Evolutionary conservation across 192 early-diverging fungal species (phyloP), one percentile per base, ranked within the genome.

Genomic region (Obelidium mucronatum): DNA sequence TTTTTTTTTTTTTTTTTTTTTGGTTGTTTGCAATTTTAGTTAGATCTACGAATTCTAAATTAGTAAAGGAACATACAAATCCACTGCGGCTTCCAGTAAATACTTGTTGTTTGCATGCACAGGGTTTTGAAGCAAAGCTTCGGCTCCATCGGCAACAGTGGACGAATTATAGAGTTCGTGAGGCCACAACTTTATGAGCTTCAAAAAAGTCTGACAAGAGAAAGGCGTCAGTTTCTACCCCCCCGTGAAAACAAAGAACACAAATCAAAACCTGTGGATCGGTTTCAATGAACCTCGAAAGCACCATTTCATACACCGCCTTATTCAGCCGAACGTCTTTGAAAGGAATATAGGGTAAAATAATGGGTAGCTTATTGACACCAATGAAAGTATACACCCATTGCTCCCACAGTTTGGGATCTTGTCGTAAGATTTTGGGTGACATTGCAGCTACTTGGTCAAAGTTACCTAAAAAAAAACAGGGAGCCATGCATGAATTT

Each of bases 311-410:
- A 73, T 99, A 98, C 1, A 94, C 86, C 0, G 92, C 90, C 56
- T 82, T 88, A 24, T 89, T 88, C 26, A 99, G 84, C 66, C 87
- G 90, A n/a, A 94, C 91, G 4, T 90, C 80, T 17, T 5, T 39
- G 11, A 88, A 88, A 13, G 98, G 98, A 42, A 99, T 92, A 81
- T 83, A 87, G 44, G 86, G 87, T 0, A 91, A 85, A 62, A 97
- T 91, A 22, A 90, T 88, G 71, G 91, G 80, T 51, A 98, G 82
- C 60, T 96, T 85, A 13, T 90, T 80, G 42, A 88, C 82, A 39
- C 95, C 92, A 13, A 92, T 90, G 84, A 98, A 98, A n/a, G 80
- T 87, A 78, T 91, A 94, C 2, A 98, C 84, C 96, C 95, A 97
- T 28, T 89, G 76, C 74, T 98, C 96, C 98, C 98, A 99, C 1